Evolutionary conservation across 169 alveolate genomes (phyloP).

Genomic region (Plasmodium billcollinsi): DNA sequence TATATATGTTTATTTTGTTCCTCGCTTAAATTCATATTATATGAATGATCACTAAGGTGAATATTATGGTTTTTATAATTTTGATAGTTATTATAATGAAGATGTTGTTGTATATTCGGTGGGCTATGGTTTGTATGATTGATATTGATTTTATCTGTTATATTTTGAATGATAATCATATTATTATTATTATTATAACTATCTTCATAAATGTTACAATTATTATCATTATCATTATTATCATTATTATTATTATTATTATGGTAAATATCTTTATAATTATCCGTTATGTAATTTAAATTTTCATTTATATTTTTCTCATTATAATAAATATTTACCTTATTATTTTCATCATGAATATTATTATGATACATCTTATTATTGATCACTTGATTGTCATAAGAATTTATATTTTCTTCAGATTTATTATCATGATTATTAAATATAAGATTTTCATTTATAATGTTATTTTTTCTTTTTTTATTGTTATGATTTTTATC

Average conservation of each 20-base stretch:
- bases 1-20: too few species aligned
- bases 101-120: too few species aligned
- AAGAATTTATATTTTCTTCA: slow-evolving; percentile 5
- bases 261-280: background rate
- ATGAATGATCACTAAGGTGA: too few species aligned
- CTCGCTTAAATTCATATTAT: too few species aligned
- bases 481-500: background rate
- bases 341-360: background rate
- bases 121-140: too few species aligned
- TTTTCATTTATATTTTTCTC: background rate
- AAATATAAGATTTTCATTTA: background rate
- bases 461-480: background rate
- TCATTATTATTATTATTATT: background rate
- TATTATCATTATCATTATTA: background rate
- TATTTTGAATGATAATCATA: background rate
- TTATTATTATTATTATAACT: background rate
- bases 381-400: background rate
- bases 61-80: background rate
- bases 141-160: too few species aligned
- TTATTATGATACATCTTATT: background rate
- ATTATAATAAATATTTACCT: background rate
- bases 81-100: background rate
- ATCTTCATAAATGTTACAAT: background rate
- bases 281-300: background rate
- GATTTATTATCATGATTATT: background rate